phyloP scores from a whole-genome alignment of 2,329 filamentous ascomycete genomes.

The Coleophoma eucalyptorum region DNA sequence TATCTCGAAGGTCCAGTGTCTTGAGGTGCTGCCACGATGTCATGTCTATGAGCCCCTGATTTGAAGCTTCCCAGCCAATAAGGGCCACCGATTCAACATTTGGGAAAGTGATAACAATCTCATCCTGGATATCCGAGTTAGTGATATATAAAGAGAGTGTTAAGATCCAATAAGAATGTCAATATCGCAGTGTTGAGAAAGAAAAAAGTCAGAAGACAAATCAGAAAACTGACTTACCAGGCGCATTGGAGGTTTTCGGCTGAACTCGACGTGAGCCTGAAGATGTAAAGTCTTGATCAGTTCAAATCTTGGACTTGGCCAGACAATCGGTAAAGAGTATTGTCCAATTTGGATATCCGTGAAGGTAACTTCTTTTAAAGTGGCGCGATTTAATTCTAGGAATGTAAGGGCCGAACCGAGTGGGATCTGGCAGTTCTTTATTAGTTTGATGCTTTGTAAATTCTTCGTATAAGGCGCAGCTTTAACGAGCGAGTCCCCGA shows the following conservation, averaged over 20 bases:
- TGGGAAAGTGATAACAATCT: conserved; percentile 13
- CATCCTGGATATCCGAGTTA: not conserved
- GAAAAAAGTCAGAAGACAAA: too few relatives aligned
- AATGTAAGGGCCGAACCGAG: conserved; percentile 6
- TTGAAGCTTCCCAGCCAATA: conserved; percentile 9
- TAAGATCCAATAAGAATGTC: not conserved
- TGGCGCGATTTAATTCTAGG: conserved; percentile 11
- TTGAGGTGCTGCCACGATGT: conserved; percentile 14
- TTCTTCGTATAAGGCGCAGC: conserved; percentile 15
- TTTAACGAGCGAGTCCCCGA: conserved; percentile 20
- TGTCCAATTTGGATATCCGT: not conserved
- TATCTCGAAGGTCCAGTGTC: conserved; percentile 18
- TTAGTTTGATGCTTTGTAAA: conserved; percentile 15
- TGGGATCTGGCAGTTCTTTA: conserved; percentile 11
- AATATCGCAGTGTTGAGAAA: too few relatives aligned
- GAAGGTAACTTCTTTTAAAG: conserved; percentile 16
- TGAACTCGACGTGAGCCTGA: not conserved
- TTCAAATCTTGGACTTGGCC: not conserved
- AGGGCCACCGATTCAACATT: conserved; percentile 14
- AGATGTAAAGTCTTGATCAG: not conserved
- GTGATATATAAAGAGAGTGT: too few relatives aligned
- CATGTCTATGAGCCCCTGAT: conserved; percentile 4
- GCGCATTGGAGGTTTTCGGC: not conserved
- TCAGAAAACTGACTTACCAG: not conserved
- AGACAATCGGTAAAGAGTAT: not conserved